phyloP scores from a whole-genome alignment of 306 rosid genomes.

The Castanea mollissima region DNA sequence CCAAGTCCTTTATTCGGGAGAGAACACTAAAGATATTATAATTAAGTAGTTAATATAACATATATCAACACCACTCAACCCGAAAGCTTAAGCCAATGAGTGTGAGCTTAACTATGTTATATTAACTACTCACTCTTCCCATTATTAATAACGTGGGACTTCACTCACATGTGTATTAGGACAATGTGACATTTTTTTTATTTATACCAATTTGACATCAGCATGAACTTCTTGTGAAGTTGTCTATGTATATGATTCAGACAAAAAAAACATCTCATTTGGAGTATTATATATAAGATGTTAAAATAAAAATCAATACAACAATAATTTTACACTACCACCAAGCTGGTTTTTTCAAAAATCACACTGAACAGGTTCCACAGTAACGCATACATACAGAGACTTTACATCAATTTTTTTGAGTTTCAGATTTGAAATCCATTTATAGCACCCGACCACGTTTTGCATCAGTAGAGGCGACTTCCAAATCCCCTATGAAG shows the following conservation, averaged over 20 bases:
- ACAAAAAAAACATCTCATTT: neutral
- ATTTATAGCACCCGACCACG: conserved; percentile 45
- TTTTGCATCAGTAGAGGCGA: conserved; percentile 65
- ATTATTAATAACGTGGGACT: too few species aligned
- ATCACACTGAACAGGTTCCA: neutral
- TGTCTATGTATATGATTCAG: neutral
- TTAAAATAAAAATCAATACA: neutral
- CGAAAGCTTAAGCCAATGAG: too few species aligned
- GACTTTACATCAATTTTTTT: conserved; percentile 6
- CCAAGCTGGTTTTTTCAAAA: neutral
- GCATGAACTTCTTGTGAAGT: neutral
- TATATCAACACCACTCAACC: too few species aligned
- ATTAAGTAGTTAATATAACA: too few species aligned
- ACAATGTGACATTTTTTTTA: too few species aligned
- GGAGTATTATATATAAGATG: neutral
- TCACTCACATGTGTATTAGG: too few species aligned
- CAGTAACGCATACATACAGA: conserved; percentile 21
- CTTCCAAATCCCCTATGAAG: conserved; percentile 79
- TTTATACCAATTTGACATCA: too few species aligned
- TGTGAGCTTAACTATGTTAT: too few species aligned
- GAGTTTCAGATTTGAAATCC: neutral
- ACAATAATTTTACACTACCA: neutral
- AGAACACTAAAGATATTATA: too few species aligned
- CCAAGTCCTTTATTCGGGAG: too few species aligned
- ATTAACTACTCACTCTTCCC: too few species aligned